A percentile compares a stretch with the other conserved stretches of the same genome.
These are phyloP conservation scores for Penicillium coffeae DNA, from an alignment of 495 filamentous ascomycete species.

Conservation along the genomic window DNA sequence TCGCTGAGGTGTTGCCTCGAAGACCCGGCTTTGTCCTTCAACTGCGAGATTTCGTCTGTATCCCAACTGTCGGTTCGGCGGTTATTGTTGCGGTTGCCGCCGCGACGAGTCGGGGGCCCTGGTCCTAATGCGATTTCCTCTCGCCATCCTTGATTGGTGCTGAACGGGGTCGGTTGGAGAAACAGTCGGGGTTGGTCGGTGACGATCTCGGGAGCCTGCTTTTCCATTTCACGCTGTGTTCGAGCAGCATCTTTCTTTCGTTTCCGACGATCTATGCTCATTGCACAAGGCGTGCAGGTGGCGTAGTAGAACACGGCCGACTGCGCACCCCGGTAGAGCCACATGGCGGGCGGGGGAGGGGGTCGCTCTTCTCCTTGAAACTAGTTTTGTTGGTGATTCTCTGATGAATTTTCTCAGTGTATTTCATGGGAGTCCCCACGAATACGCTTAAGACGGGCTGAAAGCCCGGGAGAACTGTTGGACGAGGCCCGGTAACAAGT, in stretches of 20 bases:
- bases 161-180: constrained; percentile 73
- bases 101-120: constrained; percentile 58
- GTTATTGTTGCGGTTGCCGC: constrained; percentile 42
- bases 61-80: constrained; percentile 49
- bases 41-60: constrained; percentile 26
- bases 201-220: constrained; percentile 40
- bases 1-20: constrained; percentile 44
- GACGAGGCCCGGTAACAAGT: constrained; percentile 22
- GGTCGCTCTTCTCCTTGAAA: not conserved
- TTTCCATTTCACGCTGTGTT: constrained; percentile 55
- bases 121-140: constrained; percentile 82
- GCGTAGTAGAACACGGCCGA: constrained; percentile 84
- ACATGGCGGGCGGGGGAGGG: constrained; percentile 34
- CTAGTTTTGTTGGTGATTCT: not conserved
- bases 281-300: constrained; percentile 76
- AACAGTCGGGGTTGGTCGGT: constrained; percentile 69
- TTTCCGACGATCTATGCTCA: constrained; percentile 58
- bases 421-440: not conserved
- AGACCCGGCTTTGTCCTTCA: constrained; percentile 29
- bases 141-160: constrained; percentile 79
- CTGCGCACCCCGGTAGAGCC: constrained; percentile 58
- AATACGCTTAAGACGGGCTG: constrained; percentile 21
- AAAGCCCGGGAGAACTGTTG: constrained; percentile 23
- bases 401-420: not conserved
- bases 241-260: constrained; percentile 61